Percentiles rank a stretch among this genome's conserved stretches.
Evolutionary conservation across 176 grass and related monocot genomes (phyloP).

Genomic region (Carex kokanica): DNA sequence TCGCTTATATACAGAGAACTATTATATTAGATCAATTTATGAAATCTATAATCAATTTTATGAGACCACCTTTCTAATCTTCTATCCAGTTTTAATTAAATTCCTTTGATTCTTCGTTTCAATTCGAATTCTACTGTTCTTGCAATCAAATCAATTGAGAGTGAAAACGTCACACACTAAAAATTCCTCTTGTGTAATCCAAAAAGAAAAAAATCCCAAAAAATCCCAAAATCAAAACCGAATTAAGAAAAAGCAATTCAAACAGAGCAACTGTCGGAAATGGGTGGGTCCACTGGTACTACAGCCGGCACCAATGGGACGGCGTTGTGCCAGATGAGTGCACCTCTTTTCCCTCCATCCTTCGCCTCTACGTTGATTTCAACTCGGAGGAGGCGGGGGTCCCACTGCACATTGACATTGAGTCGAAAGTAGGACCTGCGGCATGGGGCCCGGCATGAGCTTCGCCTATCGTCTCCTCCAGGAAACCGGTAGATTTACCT

Average conservation of each 20-base stretch:
- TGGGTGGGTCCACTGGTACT: constrained; percentile 48
- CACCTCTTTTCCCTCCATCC: constrained; percentile 38
- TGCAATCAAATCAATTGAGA: no score
- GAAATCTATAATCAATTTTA: no score
- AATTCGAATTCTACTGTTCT: no score
- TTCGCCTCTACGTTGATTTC: constrained; percentile 45
- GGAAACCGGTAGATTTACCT: constrained; percentile 4
- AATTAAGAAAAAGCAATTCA: no score
- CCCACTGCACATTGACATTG: constrained; percentile 76
- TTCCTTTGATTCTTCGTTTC: no score
- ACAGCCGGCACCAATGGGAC: constrained; percentile 39
- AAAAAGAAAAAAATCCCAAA: neutral
- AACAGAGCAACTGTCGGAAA: constrained; percentile 81
- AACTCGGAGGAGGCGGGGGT: constrained; percentile 55
- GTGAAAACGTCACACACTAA: no score
- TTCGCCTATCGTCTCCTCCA: constrained; percentile 59
- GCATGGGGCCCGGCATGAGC: constrained; percentile 76
- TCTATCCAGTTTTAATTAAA: no score
- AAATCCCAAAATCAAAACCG: no score
- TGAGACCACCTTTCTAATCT: no score
- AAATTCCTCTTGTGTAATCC: no score
- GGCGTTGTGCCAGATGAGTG: constrained; percentile 56
- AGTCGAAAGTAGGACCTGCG: constrained; percentile 51
- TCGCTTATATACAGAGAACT: no score
- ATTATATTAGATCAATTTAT: no score